These are phyloP conservation scores for Raffaelea ambrosiae DNA, from an alignment of 2,329 filamentous ascomycete species.

Conservation along the genomic window DNA sequence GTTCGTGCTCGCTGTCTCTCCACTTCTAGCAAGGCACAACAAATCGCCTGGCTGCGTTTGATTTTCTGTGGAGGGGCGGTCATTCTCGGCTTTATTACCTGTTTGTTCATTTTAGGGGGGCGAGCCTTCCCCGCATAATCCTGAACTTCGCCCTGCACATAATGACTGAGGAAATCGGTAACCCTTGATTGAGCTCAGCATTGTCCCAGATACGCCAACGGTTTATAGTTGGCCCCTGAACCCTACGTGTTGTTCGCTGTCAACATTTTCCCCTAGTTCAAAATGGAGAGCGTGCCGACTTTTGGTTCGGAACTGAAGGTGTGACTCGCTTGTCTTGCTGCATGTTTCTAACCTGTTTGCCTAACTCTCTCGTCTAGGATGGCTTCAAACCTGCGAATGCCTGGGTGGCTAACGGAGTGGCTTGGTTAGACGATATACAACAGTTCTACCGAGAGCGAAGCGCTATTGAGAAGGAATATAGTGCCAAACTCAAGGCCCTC, in stretches of 20 bases:
- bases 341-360: not conserved
- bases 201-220: not conserved
- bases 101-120: too few relatives aligned
- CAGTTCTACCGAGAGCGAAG: conserved; percentile 94
- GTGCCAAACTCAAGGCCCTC: conserved; percentile 73
- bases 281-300: conserved; percentile 72
- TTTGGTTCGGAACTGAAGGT: conserved; percentile 96
- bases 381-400: conserved; percentile 90
- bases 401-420: conserved; percentile 84
- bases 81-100: too few relatives aligned
- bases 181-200: not conserved
- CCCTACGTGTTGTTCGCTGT: not conserved
- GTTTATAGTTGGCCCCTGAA: not conserved
- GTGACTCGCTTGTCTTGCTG: conserved; percentile 12
- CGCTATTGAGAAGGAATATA: conserved; percentile 94
- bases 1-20: too few relatives aligned
- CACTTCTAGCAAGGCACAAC: too few relatives aligned
- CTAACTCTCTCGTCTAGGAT: conserved; percentile 50
- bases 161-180: too few relatives aligned
- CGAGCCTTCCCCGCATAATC: too few relatives aligned
- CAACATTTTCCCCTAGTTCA: conserved; percentile 21
- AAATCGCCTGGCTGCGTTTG: too few relatives aligned
- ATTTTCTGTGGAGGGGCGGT: too few relatives aligned
- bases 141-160: too few relatives aligned
- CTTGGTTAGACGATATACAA: conserved; percentile 94